A percentile compares a stretch with the other conserved stretches of the same genome.
Evolutionary conservation across 2,329 filamentous ascomycete genomes (phyloP).

Genomic region (Fusarium duplospermum): DNA sequence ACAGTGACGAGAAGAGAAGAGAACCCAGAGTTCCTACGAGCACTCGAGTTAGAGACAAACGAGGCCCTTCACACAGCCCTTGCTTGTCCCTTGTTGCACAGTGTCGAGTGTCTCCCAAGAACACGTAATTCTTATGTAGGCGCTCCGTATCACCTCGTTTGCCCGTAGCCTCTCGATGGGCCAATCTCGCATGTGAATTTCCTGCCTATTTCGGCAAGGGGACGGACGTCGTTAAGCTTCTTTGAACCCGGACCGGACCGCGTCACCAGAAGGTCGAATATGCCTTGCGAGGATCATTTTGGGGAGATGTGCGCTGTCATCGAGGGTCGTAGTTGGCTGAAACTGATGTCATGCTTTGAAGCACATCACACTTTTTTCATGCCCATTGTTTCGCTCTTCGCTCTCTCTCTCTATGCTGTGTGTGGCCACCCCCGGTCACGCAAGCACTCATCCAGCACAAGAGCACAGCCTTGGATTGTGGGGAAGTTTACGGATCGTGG

Average conservation of each 20-base stretch:
- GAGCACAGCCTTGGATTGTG: conserved; percentile 41
- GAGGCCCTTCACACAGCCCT: neutral
- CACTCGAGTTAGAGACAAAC: neutral
- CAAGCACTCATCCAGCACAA: conserved; percentile 9
- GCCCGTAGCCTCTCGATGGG: neutral
- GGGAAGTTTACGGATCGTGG: conserved; percentile 36
- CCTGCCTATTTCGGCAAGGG: conserved; percentile 25
- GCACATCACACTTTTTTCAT: conserved; percentile 1
- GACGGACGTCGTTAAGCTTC: conserved; percentile 24
- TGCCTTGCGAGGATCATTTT: conserved; percentile 33
- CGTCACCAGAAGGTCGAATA: conserved; percentile 11
- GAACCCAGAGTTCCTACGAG: neutral
- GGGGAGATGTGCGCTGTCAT: conserved; percentile 22
- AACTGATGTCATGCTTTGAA: conserved; percentile 39
- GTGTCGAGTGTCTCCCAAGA: neutral
- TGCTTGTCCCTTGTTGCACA: neutral
- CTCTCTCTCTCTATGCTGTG: neutral
- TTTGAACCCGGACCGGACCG: conserved; percentile 24
- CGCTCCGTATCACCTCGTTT: conserved; percentile 5
- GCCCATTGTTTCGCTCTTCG: neutral
- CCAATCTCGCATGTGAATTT: conserved; percentile 25
- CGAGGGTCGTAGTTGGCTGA: conserved; percentile 27
- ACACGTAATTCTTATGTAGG: neutral
- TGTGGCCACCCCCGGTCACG: neutral
- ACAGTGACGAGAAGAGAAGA: neutral